These are phyloP conservation scores for Cubamyces sp. DNA, from an alignment of 768 basidiomycete species.

Conservation along the genomic window DNA sequence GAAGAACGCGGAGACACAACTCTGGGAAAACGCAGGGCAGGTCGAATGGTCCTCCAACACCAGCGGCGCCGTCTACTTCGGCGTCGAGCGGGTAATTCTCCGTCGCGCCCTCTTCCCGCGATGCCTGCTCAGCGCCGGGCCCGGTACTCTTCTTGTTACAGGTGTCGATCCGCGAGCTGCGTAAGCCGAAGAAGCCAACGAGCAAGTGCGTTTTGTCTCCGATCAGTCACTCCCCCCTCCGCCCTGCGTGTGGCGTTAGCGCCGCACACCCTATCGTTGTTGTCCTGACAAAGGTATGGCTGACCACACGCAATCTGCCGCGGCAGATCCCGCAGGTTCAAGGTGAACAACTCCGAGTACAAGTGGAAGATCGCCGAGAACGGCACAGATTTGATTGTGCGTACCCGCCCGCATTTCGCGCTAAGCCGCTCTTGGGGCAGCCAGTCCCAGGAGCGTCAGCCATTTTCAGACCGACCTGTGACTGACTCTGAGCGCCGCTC, in stretches of 20 bases:
- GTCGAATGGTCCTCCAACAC: slow-evolving; percentile 54
- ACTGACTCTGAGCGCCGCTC: background rate
- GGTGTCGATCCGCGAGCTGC: slow-evolving; percentile 51
- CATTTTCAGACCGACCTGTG: background rate
- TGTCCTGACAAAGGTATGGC: background rate
- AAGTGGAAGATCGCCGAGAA: slow-evolving; percentile 59
- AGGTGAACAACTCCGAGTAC: slow-evolving; percentile 51
- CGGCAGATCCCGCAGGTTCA: slow-evolving; percentile 58
- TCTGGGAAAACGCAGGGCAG: slow-evolving; percentile 56
- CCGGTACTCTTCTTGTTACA: slow-evolving; percentile 20
- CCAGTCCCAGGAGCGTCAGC: background rate
- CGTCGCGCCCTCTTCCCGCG: background rate
- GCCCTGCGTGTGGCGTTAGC: background rate
- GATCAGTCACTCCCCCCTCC: slow-evolving; percentile 21
- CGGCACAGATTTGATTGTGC: slow-evolving; percentile 49
- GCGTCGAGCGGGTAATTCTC: slow-evolving; percentile 46
- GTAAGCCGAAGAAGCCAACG: slow-evolving; percentile 49
- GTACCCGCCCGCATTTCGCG: slow-evolving; percentile 23
- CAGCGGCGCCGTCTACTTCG: slow-evolving; percentile 52
- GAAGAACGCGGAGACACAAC: slow-evolving; percentile 46
- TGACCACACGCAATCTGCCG: background rate
- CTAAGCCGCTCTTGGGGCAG: slow-evolving; percentile 7
- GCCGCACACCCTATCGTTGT: background rate
- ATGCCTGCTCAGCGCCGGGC: background rate
- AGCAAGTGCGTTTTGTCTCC: slow-evolving; percentile 45